Conservation (phyloP, 805 yeast species). For the Metschnikowia lochheadii region DNA sequence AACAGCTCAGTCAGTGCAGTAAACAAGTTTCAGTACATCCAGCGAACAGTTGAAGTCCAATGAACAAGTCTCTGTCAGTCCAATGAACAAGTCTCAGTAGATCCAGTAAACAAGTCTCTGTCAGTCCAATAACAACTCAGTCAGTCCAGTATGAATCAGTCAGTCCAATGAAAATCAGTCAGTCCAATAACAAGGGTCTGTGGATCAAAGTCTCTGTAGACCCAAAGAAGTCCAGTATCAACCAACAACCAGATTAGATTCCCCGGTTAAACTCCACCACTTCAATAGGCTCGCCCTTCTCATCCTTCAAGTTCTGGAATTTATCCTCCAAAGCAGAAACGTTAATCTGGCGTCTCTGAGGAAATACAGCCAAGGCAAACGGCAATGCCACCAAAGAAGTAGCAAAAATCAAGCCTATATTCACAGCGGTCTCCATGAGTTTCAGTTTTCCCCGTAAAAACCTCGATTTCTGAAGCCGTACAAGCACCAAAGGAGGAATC, state of each 20-base stretch:
- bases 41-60: too few relatives aligned
- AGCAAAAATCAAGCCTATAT: conserved; percentile 77
- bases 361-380: conserved; percentile 92
- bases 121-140: too few relatives aligned
- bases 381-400: conserved; percentile 90
- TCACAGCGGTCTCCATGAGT: conserved; percentile 63
- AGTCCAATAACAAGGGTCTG: background rate
- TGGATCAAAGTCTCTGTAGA: background rate
- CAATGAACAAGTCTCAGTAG: too few relatives aligned
- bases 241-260: conserved; percentile 44
- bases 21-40: too few relatives aligned
- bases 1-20: too few relatives aligned
- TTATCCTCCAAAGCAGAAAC: conserved; percentile 60
- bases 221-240: too few relatives aligned
- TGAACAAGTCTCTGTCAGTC: too few relatives aligned
- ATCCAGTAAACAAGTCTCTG: too few relatives aligned
- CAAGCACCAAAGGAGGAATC: conserved; percentile 82
- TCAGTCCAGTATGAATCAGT: too few relatives aligned
- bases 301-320: conserved; percentile 58
- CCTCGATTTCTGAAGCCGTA: conserved; percentile 64
- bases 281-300: conserved; percentile 52
- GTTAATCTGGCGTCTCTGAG: conserved; percentile 70
- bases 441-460: conserved; percentile 64
- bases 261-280: conserved; percentile 90
- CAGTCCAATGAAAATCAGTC: too few relatives aligned